A percentile compares a stretch with the other conserved stretches of the same genome.
Evolutionary conservation across 306 rosid genomes (phyloP).

Genomic region (Urtica urens): DNA sequence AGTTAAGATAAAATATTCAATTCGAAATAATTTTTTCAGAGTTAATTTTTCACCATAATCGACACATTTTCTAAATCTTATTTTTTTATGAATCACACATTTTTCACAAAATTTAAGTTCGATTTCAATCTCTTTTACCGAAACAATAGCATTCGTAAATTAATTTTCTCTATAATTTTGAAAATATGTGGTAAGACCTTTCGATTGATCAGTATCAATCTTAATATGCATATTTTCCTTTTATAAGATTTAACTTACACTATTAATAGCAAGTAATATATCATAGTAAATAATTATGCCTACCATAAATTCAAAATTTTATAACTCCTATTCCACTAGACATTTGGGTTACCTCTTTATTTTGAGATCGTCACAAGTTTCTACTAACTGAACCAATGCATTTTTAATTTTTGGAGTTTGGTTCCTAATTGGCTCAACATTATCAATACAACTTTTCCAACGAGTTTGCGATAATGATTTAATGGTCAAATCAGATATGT

Average conservation of each 20-base stretch:
- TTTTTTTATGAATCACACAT: neutral
- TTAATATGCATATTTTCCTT: neutral
- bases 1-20: too few species aligned
- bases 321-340: neutral
- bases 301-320: slow-evolving; percentile 7
- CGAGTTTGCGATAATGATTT: slow-evolving; percentile 7
- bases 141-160: too few species aligned
- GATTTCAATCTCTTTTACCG: neutral
- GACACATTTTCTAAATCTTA: too few species aligned
- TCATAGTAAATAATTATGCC: slow-evolving; percentile 9
- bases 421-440: neutral
- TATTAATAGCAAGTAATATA: neutral
- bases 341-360: neutral
- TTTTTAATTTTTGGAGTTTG: neutral
- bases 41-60: too few species aligned
- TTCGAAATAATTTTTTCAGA: too few species aligned
- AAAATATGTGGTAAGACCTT: neutral
- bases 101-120: neutral
- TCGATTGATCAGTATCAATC: neutral
- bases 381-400: slow-evolving; percentile 1
- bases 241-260: neutral
- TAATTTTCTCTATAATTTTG: neutral
- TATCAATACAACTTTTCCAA: neutral
- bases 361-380: neutral
- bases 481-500: neutral